Conservation (phyloP, 495 filamentous ascomycete species). For the Xylaria grammica region DNA sequence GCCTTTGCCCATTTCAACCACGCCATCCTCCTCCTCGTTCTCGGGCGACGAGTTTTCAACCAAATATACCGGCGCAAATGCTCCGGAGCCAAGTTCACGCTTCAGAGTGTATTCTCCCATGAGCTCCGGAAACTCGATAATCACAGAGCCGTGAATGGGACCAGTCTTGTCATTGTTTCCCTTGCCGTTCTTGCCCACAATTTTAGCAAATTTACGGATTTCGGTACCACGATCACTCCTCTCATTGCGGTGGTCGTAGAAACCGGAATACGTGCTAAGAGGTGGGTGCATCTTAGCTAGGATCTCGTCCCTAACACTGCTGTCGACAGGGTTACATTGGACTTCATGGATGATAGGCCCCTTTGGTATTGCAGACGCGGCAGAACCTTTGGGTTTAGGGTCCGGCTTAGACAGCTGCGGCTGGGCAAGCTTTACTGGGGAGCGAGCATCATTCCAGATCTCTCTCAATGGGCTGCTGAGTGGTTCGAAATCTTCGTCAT, state of each 20-base stretch:
- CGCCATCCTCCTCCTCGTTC: slow-evolving; percentile 55
- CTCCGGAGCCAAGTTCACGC: slow-evolving; percentile 89
- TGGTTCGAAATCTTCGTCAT: slow-evolving; percentile 56
- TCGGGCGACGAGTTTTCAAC: slow-evolving; percentile 68
- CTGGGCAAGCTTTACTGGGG: slow-evolving; percentile 48
- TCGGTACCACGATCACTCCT: slow-evolving; percentile 68
- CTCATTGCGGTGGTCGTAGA: slow-evolving; percentile 67
- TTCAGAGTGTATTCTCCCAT: slow-evolving; percentile 73
- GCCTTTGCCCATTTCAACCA: slow-evolving; percentile 55
- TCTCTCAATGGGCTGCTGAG: slow-evolving; percentile 75
- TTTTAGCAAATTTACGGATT: slow-evolving; percentile 79
- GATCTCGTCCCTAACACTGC: slow-evolving; percentile 72
- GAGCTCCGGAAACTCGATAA: slow-evolving; percentile 69
- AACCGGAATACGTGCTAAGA: slow-evolving; percentile 75
- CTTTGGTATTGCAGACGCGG: slow-evolving; percentile 42
- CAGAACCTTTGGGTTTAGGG: slow-evolving; percentile 23
- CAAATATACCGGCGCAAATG: slow-evolving; percentile 93
- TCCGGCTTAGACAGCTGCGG: slow-evolving; percentile 45
- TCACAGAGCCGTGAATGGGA: slow-evolving; percentile 60
- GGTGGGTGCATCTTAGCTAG: slow-evolving; percentile 72
- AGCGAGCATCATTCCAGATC: slow-evolving; percentile 36
- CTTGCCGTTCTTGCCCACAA: slow-evolving; percentile 64
- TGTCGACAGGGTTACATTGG: slow-evolving; percentile 88
- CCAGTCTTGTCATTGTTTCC: slow-evolving; percentile 65
- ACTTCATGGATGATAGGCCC: slow-evolving; percentile 77